Conservation (phyloP, 1,284 basidiomycete genomes). For the Gomphus sp. region DNA sequence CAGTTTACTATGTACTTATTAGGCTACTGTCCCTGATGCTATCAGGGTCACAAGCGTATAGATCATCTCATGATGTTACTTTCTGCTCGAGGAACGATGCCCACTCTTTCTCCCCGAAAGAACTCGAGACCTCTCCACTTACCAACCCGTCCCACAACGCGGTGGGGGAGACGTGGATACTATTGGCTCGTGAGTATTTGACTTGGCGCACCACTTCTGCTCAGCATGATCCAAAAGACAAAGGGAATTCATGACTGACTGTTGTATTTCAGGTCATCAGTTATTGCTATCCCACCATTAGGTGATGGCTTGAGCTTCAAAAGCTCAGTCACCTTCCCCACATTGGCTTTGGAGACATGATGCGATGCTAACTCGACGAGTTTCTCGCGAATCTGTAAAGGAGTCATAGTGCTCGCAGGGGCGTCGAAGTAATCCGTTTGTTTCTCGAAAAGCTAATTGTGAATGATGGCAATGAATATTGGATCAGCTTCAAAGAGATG, state of each 20-base stretch:
- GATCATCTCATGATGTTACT: constrained; percentile 23
- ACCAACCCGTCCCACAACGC: constrained; percentile 81
- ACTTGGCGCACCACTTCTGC: constrained; percentile 31
- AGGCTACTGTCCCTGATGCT: not conserved
- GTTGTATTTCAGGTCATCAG: constrained; percentile 81
- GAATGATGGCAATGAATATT: constrained; percentile 13
- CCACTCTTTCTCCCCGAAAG: constrained; percentile 85
- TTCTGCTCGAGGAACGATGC: constrained; percentile 67
- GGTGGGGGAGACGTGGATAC: constrained; percentile 88
- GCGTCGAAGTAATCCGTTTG: constrained; percentile 78
- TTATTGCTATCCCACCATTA: constrained; percentile 71
- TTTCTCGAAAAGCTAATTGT: constrained; percentile 57
- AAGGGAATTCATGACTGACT: constrained; percentile 32
- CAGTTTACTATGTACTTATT: no score
- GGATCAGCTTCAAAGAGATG: not conserved
- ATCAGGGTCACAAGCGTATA: no score
- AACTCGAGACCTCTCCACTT: constrained; percentile 70
- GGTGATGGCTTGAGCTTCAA: constrained; percentile 53
- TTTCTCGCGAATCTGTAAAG: constrained; percentile 67
- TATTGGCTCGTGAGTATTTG: constrained; percentile 87
- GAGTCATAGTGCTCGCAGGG: constrained; percentile 60
- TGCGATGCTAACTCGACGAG: constrained; percentile 51
- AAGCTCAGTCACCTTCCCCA: constrained; percentile 50
- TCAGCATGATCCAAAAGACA: constrained; percentile 3
- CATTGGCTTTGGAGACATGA: constrained; percentile 38